These are phyloP conservation scores for Begonia masoniana DNA, from an alignment of 306 rosid genomes.

Conservation along the genomic window DNA sequence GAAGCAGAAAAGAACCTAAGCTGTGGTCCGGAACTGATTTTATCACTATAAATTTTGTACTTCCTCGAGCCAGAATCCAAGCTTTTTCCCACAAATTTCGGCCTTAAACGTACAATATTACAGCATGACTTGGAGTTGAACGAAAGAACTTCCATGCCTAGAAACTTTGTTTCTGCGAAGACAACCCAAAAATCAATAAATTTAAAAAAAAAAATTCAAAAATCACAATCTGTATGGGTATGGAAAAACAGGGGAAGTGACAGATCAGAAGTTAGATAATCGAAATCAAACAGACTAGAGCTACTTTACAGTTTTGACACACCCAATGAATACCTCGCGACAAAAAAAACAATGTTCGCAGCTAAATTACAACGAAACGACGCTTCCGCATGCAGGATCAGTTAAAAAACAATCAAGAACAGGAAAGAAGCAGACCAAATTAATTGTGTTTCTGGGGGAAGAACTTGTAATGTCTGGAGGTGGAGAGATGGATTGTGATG, in stretches of 20 bases:
- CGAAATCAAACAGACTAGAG: not conserved
- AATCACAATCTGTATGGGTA: not conserved
- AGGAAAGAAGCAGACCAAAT: too few species aligned
- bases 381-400: too few species aligned
- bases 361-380: not conserved
- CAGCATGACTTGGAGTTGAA: slow-evolving; percentile 37
- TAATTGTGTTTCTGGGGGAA: slow-evolving; percentile 5
- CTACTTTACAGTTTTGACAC: not conserved
- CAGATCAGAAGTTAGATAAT: not conserved
- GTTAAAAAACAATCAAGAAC: not conserved
- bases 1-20: slow-evolving; percentile 14
- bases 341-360: too few species aligned
- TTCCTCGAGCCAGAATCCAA: slow-evolving; percentile 22
- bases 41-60: slow-evolving; percentile 13
- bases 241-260: not conserved
- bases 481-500: slow-evolving; percentile 36
- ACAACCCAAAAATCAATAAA: slow-evolving; percentile 9
- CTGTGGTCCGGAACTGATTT: slow-evolving; percentile 15
- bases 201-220: slow-evolving; percentile 7
- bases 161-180: slow-evolving; percentile 19
- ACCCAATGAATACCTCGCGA: too few species aligned
- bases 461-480: slow-evolving; percentile 5
- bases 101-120: slow-evolving; percentile 25
- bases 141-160: slow-evolving; percentile 63
- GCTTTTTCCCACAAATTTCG: slow-evolving; percentile 25